These are phyloP conservation scores for Suhomyces prunicola DNA, from an alignment of 805 yeast genomes.

Conservation along the genomic window DNA sequence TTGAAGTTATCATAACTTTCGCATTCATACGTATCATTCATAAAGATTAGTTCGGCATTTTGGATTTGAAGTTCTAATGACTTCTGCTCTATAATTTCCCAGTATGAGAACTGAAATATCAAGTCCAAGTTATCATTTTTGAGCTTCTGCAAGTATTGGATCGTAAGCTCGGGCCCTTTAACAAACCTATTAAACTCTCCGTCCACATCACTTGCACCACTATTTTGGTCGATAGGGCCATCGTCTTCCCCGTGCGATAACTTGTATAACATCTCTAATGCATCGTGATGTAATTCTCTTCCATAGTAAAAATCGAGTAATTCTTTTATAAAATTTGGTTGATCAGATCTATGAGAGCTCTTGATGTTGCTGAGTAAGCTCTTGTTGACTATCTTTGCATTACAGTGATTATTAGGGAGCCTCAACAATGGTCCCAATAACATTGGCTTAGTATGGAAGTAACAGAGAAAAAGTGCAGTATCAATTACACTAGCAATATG, in stretches of 20 bases:
- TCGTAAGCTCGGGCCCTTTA: constrained; percentile 41
- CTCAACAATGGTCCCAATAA: constrained; percentile 82
- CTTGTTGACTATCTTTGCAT: constrained; percentile 55
- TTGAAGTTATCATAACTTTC: constrained; percentile 52
- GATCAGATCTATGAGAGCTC: constrained; percentile 21
- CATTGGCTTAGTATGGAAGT: constrained; percentile 62
- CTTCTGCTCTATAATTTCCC: constrained; percentile 41
- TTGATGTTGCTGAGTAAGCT: constrained; percentile 43
- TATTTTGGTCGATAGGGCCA: not conserved
- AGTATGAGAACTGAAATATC: constrained; percentile 53
- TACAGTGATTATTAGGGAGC: constrained; percentile 68
- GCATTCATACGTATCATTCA: constrained; percentile 61
- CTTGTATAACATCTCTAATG: constrained; percentile 56
- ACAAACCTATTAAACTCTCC: constrained; percentile 25
- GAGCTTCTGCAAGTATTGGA: constrained; percentile 58
- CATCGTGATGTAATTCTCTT: constrained; percentile 59
- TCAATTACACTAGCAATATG: constrained; percentile 56
- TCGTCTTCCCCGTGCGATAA: constrained; percentile 13
- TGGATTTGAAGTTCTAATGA: constrained; percentile 13
- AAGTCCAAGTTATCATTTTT: constrained; percentile 47
- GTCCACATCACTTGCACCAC: constrained; percentile 11
- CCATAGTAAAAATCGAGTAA: constrained; percentile 74
- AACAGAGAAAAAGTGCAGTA: constrained; percentile 73
- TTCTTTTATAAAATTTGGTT: constrained; percentile 53
- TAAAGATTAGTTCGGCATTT: constrained; percentile 51